These are phyloP conservation scores for Nemania diffusa DNA, from an alignment of 2,329 filamentous ascomycete genomes.

Conservation along the genomic window DNA sequence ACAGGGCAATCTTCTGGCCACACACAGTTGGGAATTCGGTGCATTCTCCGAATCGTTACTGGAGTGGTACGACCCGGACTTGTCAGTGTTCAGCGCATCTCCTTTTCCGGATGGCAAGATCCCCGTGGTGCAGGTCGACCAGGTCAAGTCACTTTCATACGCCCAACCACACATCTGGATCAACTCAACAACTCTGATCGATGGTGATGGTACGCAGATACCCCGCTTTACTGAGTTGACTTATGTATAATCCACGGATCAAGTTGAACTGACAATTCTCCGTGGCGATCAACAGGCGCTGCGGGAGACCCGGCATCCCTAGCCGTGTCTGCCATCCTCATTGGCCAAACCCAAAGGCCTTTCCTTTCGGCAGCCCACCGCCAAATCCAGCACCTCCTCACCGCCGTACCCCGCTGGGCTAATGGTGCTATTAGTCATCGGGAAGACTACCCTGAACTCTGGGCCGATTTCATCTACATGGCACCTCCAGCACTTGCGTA, in stretches of 20 bases:
- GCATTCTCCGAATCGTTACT: slow-evolving; percentile 43
- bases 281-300: slow-evolving; percentile 42
- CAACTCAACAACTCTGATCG: slow-evolving; percentile 40
- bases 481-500: slow-evolving; percentile 61
- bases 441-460: slow-evolving; percentile 55
- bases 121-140: slow-evolving; percentile 46
- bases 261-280: slow-evolving; percentile 17
- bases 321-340: slow-evolving; percentile 56
- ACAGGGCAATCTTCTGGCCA: slow-evolving; percentile 41
- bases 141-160: slow-evolving; percentile 41
- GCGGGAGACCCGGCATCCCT: slow-evolving; percentile 58
- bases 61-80: slow-evolving; percentile 42
- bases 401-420: slow-evolving; percentile 52
- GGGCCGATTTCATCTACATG: slow-evolving; percentile 63
- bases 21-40: slow-evolving; percentile 46
- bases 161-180: slow-evolving; percentile 42
- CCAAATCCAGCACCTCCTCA: slow-evolving; percentile 55
- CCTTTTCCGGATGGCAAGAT: slow-evolving; percentile 52
- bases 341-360: slow-evolving; percentile 49
- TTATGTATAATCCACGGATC: background rate
- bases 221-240: background rate
- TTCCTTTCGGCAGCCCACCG: slow-evolving; percentile 53
- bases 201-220: slow-evolving; percentile 38
- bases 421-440: slow-evolving; percentile 62
- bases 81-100: slow-evolving; percentile 41